These are phyloP conservation scores for Phyllachora maydis DNA, from an alignment of 2,329 filamentous ascomycete species.

Conservation along the genomic window DNA sequence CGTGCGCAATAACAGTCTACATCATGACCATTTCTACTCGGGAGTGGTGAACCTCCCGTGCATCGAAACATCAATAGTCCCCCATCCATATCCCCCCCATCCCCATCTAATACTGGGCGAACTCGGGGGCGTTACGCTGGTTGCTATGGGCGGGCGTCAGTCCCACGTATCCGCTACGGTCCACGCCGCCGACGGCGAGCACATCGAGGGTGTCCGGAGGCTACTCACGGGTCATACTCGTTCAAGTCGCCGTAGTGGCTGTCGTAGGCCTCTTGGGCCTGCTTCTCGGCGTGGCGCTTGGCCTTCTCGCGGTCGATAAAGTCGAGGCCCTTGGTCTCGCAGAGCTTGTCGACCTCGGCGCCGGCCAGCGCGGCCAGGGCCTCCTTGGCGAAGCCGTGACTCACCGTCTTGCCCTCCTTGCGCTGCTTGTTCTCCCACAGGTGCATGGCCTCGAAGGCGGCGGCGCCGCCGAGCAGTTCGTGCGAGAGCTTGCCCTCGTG, in stretches of 20 bases:
- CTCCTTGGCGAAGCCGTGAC: conserved; percentile 62
- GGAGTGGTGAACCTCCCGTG: too few species aligned
- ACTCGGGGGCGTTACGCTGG: too few species aligned
- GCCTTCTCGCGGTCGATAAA: conserved; percentile 34
- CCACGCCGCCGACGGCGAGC: too few species aligned
- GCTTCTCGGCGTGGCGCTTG: conserved; percentile 34
- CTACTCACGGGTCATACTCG: conserved; percentile 34
- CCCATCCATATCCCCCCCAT: too few species aligned
- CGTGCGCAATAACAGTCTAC: too few species aligned
- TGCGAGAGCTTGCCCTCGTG: conserved; percentile 43
- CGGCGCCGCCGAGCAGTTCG: conserved; percentile 55
- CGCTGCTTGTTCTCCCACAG: conserved; percentile 59
- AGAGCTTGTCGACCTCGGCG: conserved; percentile 56
- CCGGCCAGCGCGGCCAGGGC: conserved; percentile 50
- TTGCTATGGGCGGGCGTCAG: too few species aligned
- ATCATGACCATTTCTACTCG: too few species aligned
- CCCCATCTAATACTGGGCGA: too few species aligned
- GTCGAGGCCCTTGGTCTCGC: conserved; percentile 49
- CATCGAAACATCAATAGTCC: too few species aligned
- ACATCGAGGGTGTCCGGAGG: neutral
- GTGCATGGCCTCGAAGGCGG: conserved; percentile 65
- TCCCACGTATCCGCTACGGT: too few species aligned
- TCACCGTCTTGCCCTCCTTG: conserved; percentile 46
- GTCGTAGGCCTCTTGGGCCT: conserved; percentile 39
- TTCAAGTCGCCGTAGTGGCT: conserved; percentile 32